Conservation (phyloP, 139 green algal genomes). For the Chlorella sp. region DNA sequence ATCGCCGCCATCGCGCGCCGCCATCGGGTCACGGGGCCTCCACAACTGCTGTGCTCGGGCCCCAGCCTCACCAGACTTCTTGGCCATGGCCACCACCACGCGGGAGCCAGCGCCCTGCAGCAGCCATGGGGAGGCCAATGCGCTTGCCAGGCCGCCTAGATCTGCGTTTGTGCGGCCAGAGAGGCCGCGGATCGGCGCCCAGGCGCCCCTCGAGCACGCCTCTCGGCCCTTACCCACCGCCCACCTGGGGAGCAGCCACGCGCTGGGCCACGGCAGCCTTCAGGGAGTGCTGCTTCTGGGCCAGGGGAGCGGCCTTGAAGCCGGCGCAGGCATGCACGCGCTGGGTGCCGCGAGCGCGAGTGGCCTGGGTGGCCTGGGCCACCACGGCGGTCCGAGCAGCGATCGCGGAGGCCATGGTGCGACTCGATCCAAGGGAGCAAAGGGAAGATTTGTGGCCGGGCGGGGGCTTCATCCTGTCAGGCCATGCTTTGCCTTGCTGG, state of each 20-base stretch:
- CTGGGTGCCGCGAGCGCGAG: conserved; percentile 2
- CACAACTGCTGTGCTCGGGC: too few species aligned
- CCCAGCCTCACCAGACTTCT: conserved; percentile 38
- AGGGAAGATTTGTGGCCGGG: too few species aligned
- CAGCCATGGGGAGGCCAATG: background rate
- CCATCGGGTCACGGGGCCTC: too few species aligned
- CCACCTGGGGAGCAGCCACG: conserved; percentile 33
- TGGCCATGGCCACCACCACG: conserved; percentile 48
- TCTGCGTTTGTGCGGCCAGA: background rate
- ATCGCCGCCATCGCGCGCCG: too few species aligned
- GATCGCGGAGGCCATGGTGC: conserved; percentile 27
- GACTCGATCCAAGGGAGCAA: background rate
- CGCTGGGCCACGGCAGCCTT: conserved; percentile 4
- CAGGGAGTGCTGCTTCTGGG: conserved; percentile 33
- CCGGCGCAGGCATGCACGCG: background rate
- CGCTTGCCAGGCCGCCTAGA: background rate
- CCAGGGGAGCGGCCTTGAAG: background rate
- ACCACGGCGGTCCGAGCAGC: conserved; percentile 6
- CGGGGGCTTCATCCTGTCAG: too few species aligned
- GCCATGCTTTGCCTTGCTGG: too few species aligned
- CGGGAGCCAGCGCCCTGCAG: conserved; percentile 37
- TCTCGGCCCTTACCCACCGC: background rate
- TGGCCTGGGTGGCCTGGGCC: background rate
- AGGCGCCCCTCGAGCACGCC: background rate
- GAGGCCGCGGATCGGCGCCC: background rate